Base-by-base conservation (phyloP, 2,329 filamentous ascomycete genomes). In the Bipolaris bicolor region DNA sequence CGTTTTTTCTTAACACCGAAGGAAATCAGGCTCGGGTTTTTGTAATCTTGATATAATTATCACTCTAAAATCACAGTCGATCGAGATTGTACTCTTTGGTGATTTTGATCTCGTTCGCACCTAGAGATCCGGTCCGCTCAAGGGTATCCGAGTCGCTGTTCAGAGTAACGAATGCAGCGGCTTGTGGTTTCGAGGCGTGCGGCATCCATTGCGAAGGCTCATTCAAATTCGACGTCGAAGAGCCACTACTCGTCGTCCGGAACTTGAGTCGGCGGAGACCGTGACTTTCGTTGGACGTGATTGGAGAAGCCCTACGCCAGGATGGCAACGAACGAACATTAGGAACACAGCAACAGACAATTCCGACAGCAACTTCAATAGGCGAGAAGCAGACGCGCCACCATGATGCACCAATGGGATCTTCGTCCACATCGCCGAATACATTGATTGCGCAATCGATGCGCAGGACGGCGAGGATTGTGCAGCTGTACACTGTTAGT, bases 61-160 rank as follows among this genome's bases (percentile, higher is more conserved):
- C 29, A 31, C 33, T 40, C 41, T 34, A 40, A 9, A 54, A n/a
- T 60, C 36, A 62, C 37, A 62, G 31, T 24, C 57, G 47, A 44
- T 62, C 61, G n/a, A 67, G 50, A 39, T 62, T 62, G 31, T 66
- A 67, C 41, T 67, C 59, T 34, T 66, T 67, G 3, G 59, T 63
- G 20, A 67, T 60, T 47, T 64, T 64, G 6, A 67, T 67, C 31
- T 62, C 61, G 34, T 67, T 62, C 7, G 52, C 45, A 2, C 60
- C 60, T 36, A 63, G 22, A 16, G 49, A 54, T 46, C 33, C 48
- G 18, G 56, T 33, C 43, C 58, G 60, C 47, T 63, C 62, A 11
- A 48, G 40, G 18, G 48, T 54, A 18, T 58, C 62, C 7, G 34
- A 53, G 10, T 62, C 57, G 34, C 52, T 60, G n/a, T 45, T 63